phyloP scores from a whole-genome alignment of 2,329 filamentous ascomycete species.

The Botryotinia convoluta region DNA sequence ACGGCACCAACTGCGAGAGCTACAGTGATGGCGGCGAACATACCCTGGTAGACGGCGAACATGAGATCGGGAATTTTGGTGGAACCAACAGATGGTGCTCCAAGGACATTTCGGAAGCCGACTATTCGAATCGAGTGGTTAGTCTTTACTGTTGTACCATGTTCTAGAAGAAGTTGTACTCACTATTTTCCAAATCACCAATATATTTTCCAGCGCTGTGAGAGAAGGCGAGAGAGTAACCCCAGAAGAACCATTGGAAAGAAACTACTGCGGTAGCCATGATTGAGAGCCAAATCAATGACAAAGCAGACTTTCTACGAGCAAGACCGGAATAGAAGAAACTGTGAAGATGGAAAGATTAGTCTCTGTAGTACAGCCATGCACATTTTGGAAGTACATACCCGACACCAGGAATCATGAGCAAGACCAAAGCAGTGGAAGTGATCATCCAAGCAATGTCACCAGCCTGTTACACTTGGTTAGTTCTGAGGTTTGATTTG shows the following conservation, averaged over 20 bases:
- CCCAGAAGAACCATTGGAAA: slow-evolving; percentile 78
- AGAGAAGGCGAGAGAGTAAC: slow-evolving; percentile 47
- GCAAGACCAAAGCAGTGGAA: slow-evolving; percentile 75
- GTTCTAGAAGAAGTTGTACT: slow-evolving; percentile 11
- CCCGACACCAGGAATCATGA: slow-evolving; percentile 92
- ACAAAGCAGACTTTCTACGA: slow-evolving; percentile 83
- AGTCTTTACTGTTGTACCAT: not conserved
- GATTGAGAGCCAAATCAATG: slow-evolving; percentile 85
- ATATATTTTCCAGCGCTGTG: slow-evolving; percentile 62
- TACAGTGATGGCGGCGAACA: slow-evolving; percentile 84
- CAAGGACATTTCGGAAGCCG: slow-evolving; percentile 74
- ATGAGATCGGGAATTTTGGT: slow-evolving; percentile 74
- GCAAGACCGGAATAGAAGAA: slow-evolving; percentile 95
- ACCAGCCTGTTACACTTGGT: slow-evolving; percentile 57
- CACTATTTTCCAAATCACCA: slow-evolving; percentile 70
- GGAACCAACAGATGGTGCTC: slow-evolving; percentile 71
- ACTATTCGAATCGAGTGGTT: slow-evolving; percentile 40
- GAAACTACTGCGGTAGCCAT: slow-evolving; percentile 81
- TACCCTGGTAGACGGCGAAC: slow-evolving; percentile 83
- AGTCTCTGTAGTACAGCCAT: slow-evolving; percentile 26
- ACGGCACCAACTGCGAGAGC: slow-evolving; percentile 82
- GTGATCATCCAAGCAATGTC: slow-evolving; percentile 85
- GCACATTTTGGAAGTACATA: slow-evolving; percentile 40
- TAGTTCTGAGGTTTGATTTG: slow-evolving; percentile 46
- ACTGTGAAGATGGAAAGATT: slow-evolving; percentile 26